Evolutionary conservation across 371 early-diverging fungal genomes (phyloP), one percentile per base, ranked within the genome.

Genomic region (Haplosporangium sp.): DNA sequence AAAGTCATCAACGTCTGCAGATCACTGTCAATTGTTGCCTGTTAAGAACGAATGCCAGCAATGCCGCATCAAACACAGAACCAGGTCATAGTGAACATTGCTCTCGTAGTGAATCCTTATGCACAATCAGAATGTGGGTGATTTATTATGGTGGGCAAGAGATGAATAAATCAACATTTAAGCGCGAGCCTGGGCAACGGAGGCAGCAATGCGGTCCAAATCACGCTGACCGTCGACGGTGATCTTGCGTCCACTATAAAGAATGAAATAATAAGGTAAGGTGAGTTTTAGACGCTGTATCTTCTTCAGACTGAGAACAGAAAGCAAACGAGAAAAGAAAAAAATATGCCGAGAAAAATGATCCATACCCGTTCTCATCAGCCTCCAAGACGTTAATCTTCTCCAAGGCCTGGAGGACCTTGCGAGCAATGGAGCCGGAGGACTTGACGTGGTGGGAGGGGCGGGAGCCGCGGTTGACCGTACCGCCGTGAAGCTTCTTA

Each of bases 371-470:
- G 84, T 92, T 89, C 85, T 91, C 84, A 85, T 94, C 94, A 91
- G 93, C 87, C 89, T 97, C 96, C 68, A 98, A 83, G 77, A 98
- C 93, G 89, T 94, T 95, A 79, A 99, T 92, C 94, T 97, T 95
- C 91, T 98, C 98, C 67, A 99, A 89, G 65, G 96, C 90, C 89
- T 99, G 98, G 70, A 99, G 87, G 69, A 93, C 94, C 91, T 96
- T 96, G 85, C 99, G 94, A 83, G 92, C 89, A 76, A 98, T 88
- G 83, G 95, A 93, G 75, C 97, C 97, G 53, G 98, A 96, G 66
- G 92, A 93, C 62, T 89, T 83, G 64, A 89, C 87, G 90, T 93
- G 93, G 90, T 96, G 93, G 87, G 95, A 95, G 76, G 98, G 98
- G 74, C 96, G 91, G 82, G 86, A 84, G 62, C 99, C 99, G 72